Evolutionary conservation across 1,139 yeast genomes (phyloP).

Genomic region (Geotrichum aggregatum): DNA sequence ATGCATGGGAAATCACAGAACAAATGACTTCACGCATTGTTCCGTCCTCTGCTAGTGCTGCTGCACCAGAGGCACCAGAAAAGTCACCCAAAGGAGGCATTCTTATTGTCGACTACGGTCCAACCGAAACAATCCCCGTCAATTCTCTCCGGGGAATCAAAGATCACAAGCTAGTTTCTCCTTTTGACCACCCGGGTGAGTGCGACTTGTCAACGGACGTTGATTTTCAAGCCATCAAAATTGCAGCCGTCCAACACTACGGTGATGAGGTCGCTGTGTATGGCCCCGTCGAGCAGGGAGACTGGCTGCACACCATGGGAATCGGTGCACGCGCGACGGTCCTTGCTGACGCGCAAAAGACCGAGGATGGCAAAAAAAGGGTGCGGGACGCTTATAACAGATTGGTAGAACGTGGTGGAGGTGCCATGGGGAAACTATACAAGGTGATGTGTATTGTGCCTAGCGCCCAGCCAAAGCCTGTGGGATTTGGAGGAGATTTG

Average conservation of each 20-base stretch:
- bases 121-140: constrained; percentile 56
- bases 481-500: constrained; percentile 44
- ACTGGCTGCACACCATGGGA: constrained; percentile 74
- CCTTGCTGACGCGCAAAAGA: constrained; percentile 36
- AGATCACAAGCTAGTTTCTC: constrained; percentile 71
- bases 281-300: constrained; percentile 76
- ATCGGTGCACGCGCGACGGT: constrained; percentile 60
- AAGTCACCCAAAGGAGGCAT: constrained; percentile 57
- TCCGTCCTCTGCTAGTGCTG: too few relatives aligned
- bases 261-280: constrained; percentile 33
- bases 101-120: constrained; percentile 75
- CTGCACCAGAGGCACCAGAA: too few relatives aligned
- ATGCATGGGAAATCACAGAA: constrained; percentile 50
- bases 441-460: constrained; percentile 68
- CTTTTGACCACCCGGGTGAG: constrained; percentile 69
- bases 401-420: constrained; percentile 56
- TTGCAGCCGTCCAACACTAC: constrained; percentile 37
- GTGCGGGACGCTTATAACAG: constrained; percentile 59
- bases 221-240: constrained; percentile 59
- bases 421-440: constrained; percentile 73
- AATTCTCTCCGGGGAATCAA: constrained; percentile 71
- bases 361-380: constrained; percentile 38
- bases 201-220: constrained; percentile 84
- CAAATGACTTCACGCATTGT: constrained; percentile 32
- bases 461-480: constrained; percentile 41